phyloP scores from a whole-genome alignment of 352 stramenopile genomes.

The Phytopythium kandeliae region DNA sequence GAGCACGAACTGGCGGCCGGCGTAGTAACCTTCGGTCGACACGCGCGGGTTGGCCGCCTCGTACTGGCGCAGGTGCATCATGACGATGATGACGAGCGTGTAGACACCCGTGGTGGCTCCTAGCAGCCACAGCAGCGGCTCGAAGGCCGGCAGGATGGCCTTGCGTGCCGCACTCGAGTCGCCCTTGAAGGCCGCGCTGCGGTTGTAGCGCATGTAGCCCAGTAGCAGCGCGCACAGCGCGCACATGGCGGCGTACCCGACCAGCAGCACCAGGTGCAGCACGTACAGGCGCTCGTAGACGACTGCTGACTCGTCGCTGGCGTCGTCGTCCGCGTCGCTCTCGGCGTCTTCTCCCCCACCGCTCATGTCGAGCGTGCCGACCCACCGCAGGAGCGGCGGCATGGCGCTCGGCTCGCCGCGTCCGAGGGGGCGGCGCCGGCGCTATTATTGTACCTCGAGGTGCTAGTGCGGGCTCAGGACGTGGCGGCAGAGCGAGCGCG shows the following conservation, averaged over 20 bases:
- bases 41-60: slow-evolving; percentile 7
- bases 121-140: slow-evolving; percentile 35
- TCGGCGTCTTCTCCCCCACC: neutral
- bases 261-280: slow-evolving; percentile 24
- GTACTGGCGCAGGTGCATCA: slow-evolving; percentile 9
- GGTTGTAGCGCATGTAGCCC: slow-evolving; percentile 26
- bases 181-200: slow-evolving; percentile 21
- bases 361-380: neutral
- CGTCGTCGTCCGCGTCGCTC: neutral
- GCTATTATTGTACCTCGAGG: too few relatives aligned
- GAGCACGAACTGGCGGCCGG: slow-evolving; percentile 32
- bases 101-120: slow-evolving; percentile 14
- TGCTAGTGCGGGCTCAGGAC: neutral
- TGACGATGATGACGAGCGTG: slow-evolving; percentile 15
- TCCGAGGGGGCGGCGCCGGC: too few relatives aligned
- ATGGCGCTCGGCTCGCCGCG: neutral
- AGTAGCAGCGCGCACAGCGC: slow-evolving; percentile 27
- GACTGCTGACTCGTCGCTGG: neutral
- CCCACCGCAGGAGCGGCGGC: slow-evolving; percentile 4
- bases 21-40: slow-evolving; percentile 20
- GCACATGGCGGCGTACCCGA: slow-evolving; percentile 31
- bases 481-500: neutral
- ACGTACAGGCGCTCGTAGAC: neutral
- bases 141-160: slow-evolving; percentile 32
- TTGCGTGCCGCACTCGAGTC: slow-evolving; percentile 22